Evolutionary conservation across 2,329 filamentous ascomycete genomes (phyloP).

Genomic region (Pestalotiopsis sp.): DNA sequence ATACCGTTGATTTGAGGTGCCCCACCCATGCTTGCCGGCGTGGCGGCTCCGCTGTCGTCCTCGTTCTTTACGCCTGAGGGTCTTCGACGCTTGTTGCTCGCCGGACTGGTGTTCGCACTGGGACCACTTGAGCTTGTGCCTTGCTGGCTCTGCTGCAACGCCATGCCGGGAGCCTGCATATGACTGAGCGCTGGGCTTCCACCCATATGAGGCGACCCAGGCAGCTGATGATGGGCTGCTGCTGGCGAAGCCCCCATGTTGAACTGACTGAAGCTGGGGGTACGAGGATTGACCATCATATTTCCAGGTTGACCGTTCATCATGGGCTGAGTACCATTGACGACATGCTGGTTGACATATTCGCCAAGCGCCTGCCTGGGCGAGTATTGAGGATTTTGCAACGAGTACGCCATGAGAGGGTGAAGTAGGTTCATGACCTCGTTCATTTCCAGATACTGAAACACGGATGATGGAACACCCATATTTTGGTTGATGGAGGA

Average conservation of each 20-base stretch:
- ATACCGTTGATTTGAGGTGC: slow-evolving; percentile 54
- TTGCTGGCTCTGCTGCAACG: slow-evolving; percentile 69
- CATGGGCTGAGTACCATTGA: slow-evolving; percentile 36
- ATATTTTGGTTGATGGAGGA: slow-evolving; percentile 58
- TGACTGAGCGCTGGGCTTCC: slow-evolving; percentile 61
- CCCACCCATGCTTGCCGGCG: slow-evolving; percentile 42
- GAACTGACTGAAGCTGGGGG: slow-evolving; percentile 60
- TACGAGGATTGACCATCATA: slow-evolving; percentile 51
- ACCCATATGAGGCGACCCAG: slow-evolving; percentile 63
- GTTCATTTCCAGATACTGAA: slow-evolving; percentile 68
- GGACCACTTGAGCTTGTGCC: slow-evolving; percentile 68
- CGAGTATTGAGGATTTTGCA: slow-evolving; percentile 54
- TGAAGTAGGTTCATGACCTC: slow-evolving; percentile 56
- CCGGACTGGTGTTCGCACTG: slow-evolving; percentile 68
- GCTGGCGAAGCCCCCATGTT: slow-evolving; percentile 63
- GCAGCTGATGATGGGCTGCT: slow-evolving; percentile 60
- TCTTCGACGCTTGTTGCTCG: slow-evolving; percentile 61
- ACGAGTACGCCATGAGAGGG: slow-evolving; percentile 62
- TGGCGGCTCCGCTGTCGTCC: slow-evolving; percentile 55
- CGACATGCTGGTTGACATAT: slow-evolving; percentile 55
- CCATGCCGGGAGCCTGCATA: slow-evolving; percentile 69
- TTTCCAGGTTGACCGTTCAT: slow-evolving; percentile 48
- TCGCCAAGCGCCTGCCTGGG: slow-evolving; percentile 64
- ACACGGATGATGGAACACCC: slow-evolving; percentile 63
- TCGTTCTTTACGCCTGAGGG: slow-evolving; percentile 61